Base-by-base conservation (phyloP, 331 rosid species). In the Acacia concinna region DNA sequence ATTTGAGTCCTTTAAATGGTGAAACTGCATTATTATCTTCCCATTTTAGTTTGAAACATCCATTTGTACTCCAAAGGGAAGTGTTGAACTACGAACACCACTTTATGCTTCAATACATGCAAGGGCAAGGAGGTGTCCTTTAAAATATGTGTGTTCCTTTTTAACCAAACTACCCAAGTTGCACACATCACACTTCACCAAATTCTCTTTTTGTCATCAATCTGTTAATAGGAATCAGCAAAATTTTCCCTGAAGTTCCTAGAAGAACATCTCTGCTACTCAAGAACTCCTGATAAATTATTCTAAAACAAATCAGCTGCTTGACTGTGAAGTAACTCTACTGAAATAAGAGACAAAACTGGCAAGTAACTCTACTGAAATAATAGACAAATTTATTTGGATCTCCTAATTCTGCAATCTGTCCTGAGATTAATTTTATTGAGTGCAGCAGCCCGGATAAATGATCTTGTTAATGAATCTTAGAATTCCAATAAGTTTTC, bases 11-110 rank as follows among this genome's bases (percentile, higher is more conserved):
- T 77, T n/a, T 34, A 49, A 56, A 69, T 75, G 47, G 81, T 73
- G 74, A 68, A 68, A 68, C 52, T 75, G 60, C 47, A 56, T 21
- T 38, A 28, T 63, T 44, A 46, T 71, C 74, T 75, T 81, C 65
- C 56, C 76, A 75, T 75, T 54, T 64, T 20, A 56, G 60, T 25
- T 68, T 38, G 32, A 67, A 15, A 4, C 32, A n/a, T 11, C 18
- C 77, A 32, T 32, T 31, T n/a, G 15, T 20, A 20, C 18, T 66
- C 18, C 46, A 9, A 20, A 35, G 47, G 71, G 47, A 60, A 65
- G 8, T 66, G 46, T 67, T 67, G 25, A n/a, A n/a, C n/a, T n/a
- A n/a, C n/a, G n/a, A n/a, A 20, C 17, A 37, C 37, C 20, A 38
- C 46, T 34, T 2, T 67, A 67, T 67, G 27, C 17, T 12, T 18